Evolutionary conservation across 768 basidiomycete genomes (phyloP).

Genomic region (Megacollybia marginata): DNA sequence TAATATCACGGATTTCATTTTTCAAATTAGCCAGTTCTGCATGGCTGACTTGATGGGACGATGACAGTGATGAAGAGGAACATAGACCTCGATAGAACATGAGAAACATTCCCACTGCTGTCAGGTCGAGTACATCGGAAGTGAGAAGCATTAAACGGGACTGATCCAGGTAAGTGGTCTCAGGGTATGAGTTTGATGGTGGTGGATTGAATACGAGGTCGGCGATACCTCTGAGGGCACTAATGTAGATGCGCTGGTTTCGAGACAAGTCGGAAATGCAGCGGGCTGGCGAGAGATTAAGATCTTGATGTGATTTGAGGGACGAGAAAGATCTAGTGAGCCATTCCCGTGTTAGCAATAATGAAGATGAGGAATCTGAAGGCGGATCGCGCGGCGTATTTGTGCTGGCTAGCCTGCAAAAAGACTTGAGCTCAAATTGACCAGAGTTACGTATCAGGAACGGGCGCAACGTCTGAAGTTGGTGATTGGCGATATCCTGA

Average conservation of each 20-base stretch:
- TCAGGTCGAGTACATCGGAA: conserved; percentile 68
- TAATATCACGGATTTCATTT: conserved; percentile 67
- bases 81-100: conserved; percentile 74
- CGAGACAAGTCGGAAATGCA: conserved; percentile 37
- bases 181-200: conserved; percentile 39
- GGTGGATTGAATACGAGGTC: conserved; percentile 61
- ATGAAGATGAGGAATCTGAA: conserved; percentile 20
- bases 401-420: conserved; percentile 34
- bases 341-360: conserved; percentile 60
- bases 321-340: conserved; percentile 25
- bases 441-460: conserved; percentile 76
- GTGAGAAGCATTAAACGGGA: conserved; percentile 58
- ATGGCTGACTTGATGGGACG: conserved; percentile 26
- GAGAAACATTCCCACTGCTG: conserved; percentile 72
- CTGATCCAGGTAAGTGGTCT: conserved; percentile 77
- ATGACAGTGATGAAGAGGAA: conserved; percentile 35
- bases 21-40: conserved; percentile 55
- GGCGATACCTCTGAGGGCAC: conserved; percentile 51
- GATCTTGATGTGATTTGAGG: too few species aligned
- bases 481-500: conserved; percentile 95
- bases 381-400: neutral
- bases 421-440: conserved; percentile 72
- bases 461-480: conserved; percentile 88
- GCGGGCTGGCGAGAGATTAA: conserved; percentile 33
- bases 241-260: conserved; percentile 49